These are phyloP conservation scores for Zoysia pacifica DNA, from an alignment of 176 grass and related monocot species.

Conservation along the genomic window DNA sequence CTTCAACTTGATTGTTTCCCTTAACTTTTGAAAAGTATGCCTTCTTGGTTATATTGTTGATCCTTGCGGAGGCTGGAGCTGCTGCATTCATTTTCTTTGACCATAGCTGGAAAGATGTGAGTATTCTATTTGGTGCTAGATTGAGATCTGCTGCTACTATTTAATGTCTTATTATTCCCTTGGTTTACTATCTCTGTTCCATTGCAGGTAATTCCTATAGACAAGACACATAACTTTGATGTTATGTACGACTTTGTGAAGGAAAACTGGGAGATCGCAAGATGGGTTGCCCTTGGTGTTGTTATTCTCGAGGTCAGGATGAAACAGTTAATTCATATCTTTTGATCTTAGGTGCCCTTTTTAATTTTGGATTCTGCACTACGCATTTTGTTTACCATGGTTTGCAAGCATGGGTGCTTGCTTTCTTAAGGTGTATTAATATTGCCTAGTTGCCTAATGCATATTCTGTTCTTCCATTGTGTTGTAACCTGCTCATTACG, in stretches of 20 bases:
- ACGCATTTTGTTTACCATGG: background rate
- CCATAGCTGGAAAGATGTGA: slow-evolving; percentile 98
- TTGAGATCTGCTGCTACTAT: slow-evolving; percentile 19
- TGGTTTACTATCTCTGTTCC: background rate
- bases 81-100: slow-evolving; percentile 99
- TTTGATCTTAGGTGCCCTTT: background rate
- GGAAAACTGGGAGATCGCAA: slow-evolving; percentile 86
- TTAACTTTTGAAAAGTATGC: slow-evolving; percentile 74
- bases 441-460: background rate
- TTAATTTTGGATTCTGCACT: background rate
- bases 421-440: slow-evolving; percentile 16
- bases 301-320: slow-evolving; percentile 77
- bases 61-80: slow-evolving; percentile 75
- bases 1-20: slow-evolving; percentile 51
- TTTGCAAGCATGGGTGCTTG: background rate
- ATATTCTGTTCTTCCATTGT: slow-evolving; percentile 9
- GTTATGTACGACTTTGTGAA: slow-evolving; percentile 80
- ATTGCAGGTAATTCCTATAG: slow-evolving; percentile 80
- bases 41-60: slow-evolving; percentile 77
- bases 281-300: slow-evolving; percentile 86
- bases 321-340: background rate
- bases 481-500: background rate
- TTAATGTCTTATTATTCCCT: slow-evolving; percentile 23
- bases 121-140: slow-evolving; percentile 24
- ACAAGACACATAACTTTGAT: slow-evolving; percentile 84